Conservation (phyloP, 805 yeast genomes). For the Nakazawaea peltata region DNA sequence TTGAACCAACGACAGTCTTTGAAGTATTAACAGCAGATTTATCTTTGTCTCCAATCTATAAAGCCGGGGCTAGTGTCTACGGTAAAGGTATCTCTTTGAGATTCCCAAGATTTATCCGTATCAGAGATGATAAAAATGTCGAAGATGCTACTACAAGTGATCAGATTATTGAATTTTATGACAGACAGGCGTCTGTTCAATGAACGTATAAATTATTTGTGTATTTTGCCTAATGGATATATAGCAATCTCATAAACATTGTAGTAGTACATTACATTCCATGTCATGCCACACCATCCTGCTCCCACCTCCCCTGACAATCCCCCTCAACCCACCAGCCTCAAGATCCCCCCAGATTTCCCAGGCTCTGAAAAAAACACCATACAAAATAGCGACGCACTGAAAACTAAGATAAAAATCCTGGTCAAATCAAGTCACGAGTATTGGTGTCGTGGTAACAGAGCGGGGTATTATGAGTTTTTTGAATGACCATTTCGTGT, state of each 20-base stretch:
- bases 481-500: slow-evolving; percentile 8
- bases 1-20: slow-evolving; percentile 76
- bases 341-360: too few species aligned
- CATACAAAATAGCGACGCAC: too few species aligned
- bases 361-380: too few species aligned
- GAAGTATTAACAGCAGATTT: slow-evolving; percentile 91
- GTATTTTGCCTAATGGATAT: background rate
- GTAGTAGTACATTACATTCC: background rate
- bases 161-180: slow-evolving; percentile 78
- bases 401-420: too few species aligned
- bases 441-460: too few species aligned
- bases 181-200: slow-evolving; percentile 45
- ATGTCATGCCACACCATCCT: too few species aligned
- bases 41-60: slow-evolving; percentile 81
- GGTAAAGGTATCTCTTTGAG: slow-evolving; percentile 84
- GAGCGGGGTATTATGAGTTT: slow-evolving; percentile 7
- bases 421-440: too few species aligned
- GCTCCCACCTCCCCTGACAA: too few species aligned
- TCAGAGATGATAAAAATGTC: slow-evolving; percentile 78
- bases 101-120: slow-evolving; percentile 78
- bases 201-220: too few species aligned
- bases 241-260: background rate
- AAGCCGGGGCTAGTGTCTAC: slow-evolving; percentile 65
- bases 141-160: slow-evolving; percentile 85
- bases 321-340: too few species aligned